A percentile compares a stretch with the other conserved stretches of the same genome.
Evolutionary conservation across 2,329 filamentous ascomycete species (phyloP).

Genomic region (Ciborinia camelliae): DNA sequence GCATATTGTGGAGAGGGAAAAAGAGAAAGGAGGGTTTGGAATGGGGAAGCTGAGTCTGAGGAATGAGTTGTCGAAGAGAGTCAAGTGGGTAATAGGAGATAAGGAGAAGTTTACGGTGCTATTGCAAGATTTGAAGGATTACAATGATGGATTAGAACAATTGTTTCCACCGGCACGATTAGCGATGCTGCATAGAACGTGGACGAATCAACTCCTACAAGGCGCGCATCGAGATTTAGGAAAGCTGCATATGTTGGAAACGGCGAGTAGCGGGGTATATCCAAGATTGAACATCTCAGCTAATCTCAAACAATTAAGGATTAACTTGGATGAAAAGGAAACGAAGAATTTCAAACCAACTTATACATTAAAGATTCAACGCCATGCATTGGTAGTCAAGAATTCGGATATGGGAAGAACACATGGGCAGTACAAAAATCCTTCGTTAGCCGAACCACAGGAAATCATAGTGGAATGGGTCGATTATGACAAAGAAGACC

Average conservation of each 20-base stretch:
- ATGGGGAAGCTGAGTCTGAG: conserved; percentile 22
- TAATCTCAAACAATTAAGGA: conserved; percentile 45
- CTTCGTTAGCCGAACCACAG: conserved; percentile 29
- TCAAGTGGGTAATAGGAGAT: conserved; percentile 47
- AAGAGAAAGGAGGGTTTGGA: conserved; percentile 10
- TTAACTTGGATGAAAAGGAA: conserved; percentile 46
- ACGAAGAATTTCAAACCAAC: conserved; percentile 44
- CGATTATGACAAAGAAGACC: conserved; percentile 41
- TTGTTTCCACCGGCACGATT: conserved; percentile 45
- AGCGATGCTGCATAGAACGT: conserved; percentile 45
- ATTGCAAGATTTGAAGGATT: conserved; percentile 45
- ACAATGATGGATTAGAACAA: conserved; percentile 48
- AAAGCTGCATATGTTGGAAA: conserved; percentile 44
- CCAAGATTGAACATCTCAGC: conserved; percentile 44
- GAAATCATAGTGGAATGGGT: conserved; percentile 47
- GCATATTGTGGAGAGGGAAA: background rate
- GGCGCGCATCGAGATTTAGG: conserved; percentile 43
- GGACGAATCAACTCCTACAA: conserved; percentile 47
- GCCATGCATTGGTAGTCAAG: conserved; percentile 35
- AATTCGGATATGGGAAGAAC: conserved; percentile 30
- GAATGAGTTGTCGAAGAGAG: conserved; percentile 35
- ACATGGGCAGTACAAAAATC: conserved; percentile 39
- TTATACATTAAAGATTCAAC: conserved; percentile 42
- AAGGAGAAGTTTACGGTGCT: conserved; percentile 46
- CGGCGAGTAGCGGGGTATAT: conserved; percentile 43